These are phyloP conservation scores for Lignosus rhinocerotis DNA, from an alignment of 1,284 basidiomycete genomes.

Conservation along the genomic window DNA sequence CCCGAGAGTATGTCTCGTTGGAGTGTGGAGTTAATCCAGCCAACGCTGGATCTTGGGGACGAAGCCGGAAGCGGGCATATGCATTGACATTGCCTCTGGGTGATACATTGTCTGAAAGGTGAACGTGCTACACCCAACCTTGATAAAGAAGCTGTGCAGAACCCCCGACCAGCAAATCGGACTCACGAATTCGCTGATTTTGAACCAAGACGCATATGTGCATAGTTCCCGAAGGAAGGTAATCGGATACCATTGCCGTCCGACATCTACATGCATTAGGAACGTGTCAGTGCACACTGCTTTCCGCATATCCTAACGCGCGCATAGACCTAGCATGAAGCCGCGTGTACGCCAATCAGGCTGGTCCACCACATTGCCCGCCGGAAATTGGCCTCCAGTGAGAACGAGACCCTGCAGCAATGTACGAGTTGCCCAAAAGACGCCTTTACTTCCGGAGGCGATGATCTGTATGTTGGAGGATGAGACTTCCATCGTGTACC, in stretches of 20 bases:
- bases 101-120: slow-evolving; percentile 30
- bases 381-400: slow-evolving; percentile 28
- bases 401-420: slow-evolving; percentile 37
- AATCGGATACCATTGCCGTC: slow-evolving; percentile 38
- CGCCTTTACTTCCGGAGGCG: slow-evolving; percentile 36
- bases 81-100: slow-evolving; percentile 21
- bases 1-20: slow-evolving; percentile 38
- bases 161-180: background rate
- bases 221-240: slow-evolving; percentile 36
- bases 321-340: slow-evolving; percentile 34
- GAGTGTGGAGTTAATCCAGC: slow-evolving; percentile 32
- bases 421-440: slow-evolving; percentile 38
- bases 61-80: slow-evolving; percentile 38
- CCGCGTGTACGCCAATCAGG: slow-evolving; percentile 40
- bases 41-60: slow-evolving; percentile 32
- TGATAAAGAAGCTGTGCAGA: background rate
- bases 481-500: slow-evolving; percentile 34
- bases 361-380: slow-evolving; percentile 32
- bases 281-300: background rate
- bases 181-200: slow-evolving; percentile 35
- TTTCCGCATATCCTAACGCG: background rate
- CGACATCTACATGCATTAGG: slow-evolving; percentile 28
- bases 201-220: slow-evolving; percentile 39
- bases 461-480: slow-evolving; percentile 26
- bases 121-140: slow-evolving; percentile 25